phyloP scores from a whole-genome alignment of 2,329 filamentous ascomycete genomes.

The Ophiocordyceps robertsii region DNA sequence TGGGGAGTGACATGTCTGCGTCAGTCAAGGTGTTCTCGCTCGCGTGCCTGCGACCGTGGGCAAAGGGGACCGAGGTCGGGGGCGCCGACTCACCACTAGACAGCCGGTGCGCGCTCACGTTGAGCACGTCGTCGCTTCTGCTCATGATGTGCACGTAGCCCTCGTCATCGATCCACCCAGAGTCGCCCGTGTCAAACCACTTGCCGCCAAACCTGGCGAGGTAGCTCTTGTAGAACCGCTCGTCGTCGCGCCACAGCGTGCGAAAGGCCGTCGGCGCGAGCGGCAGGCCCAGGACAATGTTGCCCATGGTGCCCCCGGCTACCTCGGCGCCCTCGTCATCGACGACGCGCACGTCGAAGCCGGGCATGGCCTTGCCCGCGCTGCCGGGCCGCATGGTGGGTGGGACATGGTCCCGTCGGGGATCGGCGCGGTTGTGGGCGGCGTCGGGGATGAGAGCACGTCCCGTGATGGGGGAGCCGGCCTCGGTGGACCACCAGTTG shows the following conservation, averaged over 20 bases:
- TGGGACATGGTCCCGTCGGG: slow-evolving; percentile 21
- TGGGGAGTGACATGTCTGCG: slow-evolving; percentile 13
- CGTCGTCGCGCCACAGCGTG: slow-evolving; percentile 74
- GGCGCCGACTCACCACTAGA: slow-evolving; percentile 53
- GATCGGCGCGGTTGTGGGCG: slow-evolving; percentile 36
- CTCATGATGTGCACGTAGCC: slow-evolving; percentile 54
- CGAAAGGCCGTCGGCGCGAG: slow-evolving; percentile 78
- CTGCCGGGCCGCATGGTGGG: slow-evolving; percentile 66
- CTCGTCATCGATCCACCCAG: slow-evolving; percentile 70
- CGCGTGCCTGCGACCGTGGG: not conserved
- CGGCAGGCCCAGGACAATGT: slow-evolving; percentile 75
- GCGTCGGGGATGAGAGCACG: slow-evolving; percentile 42
- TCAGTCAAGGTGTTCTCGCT: no score
- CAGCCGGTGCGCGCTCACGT: slow-evolving; percentile 86
- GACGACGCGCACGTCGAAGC: slow-evolving; percentile 76
- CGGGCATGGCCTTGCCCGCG: slow-evolving; percentile 82
- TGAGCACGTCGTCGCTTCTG: slow-evolving; percentile 74
- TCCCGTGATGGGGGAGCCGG: slow-evolving; percentile 44
- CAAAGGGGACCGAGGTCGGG: not conserved
- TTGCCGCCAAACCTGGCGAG: slow-evolving; percentile 66
- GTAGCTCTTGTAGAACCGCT: slow-evolving; percentile 76
- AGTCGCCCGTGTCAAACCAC: slow-evolving; percentile 87
- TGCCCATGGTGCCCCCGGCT: slow-evolving; percentile 65
- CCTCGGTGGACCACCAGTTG: slow-evolving; percentile 50
- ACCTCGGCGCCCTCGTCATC: slow-evolving; percentile 68